Conservation (phyloP, 345 rosid species). For the Theobroma cacao region DNA sequence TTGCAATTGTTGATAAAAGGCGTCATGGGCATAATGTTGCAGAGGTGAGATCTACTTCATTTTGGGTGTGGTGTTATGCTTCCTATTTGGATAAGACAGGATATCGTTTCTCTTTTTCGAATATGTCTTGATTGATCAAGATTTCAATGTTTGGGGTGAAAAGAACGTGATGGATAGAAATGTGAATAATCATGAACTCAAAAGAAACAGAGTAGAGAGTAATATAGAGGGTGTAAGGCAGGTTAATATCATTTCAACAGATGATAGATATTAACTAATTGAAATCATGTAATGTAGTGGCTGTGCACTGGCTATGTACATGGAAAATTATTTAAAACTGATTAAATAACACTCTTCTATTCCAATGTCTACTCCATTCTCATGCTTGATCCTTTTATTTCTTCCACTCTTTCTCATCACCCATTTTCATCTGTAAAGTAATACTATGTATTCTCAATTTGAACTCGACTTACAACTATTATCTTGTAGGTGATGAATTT, state of each 20-base stretch:
- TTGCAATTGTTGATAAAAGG: conserved; percentile 96
- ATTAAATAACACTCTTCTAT: background rate
- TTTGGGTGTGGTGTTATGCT: background rate
- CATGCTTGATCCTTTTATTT: background rate
- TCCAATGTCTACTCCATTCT: conserved; percentile 7
- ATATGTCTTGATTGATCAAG: background rate
- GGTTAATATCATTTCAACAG: background rate
- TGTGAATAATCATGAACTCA: background rate
- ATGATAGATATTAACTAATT: background rate
- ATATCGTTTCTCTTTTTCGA: background rate
- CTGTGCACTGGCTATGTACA: background rate
- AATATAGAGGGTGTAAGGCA: background rate
- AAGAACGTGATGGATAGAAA: background rate
- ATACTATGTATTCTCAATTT: background rate
- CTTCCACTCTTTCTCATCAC: background rate
- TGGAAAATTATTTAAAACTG: background rate
- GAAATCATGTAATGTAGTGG: background rate
- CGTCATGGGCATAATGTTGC: conserved; percentile 97
- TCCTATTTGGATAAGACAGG: background rate
- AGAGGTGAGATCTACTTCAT: conserved; percentile 51
- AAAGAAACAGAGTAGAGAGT: background rate
- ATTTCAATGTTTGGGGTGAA: background rate
- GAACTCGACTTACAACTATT: background rate
- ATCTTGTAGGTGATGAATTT: conserved; percentile 86
- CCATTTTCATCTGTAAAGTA: background rate